phyloP scores from a whole-genome alignment of 1,284 basidiomycete genomes.

The Cryptococcus sp. region DNA sequence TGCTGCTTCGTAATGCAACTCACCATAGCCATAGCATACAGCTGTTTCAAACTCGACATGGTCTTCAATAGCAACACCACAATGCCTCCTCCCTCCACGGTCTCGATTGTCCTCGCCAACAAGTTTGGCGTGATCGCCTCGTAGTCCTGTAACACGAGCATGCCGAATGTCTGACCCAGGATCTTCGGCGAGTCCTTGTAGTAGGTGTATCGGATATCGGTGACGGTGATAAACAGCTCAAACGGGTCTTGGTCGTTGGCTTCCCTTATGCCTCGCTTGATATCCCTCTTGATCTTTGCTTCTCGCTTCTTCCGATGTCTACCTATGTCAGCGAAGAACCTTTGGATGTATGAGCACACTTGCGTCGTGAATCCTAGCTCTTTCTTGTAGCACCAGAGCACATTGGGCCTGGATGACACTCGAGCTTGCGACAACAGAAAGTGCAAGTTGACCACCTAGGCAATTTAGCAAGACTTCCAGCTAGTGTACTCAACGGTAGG shows the following conservation, averaged over 20 bases:
- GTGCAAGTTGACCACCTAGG: conserved; percentile 88
- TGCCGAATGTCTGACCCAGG: conserved; percentile 95
- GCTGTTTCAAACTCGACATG: conserved; percentile 86
- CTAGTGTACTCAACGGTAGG: too few species aligned
- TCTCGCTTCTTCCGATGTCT: conserved; percentile 96
- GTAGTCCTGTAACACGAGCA: conserved; percentile 97
- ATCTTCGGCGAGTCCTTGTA: conserved; percentile 96
- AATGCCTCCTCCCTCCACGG: conserved; percentile 93
- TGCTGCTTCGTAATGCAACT: conserved; percentile 25
- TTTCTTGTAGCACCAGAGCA: conserved; percentile 97
- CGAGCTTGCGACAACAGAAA: conserved; percentile 87
- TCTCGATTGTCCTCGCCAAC: conserved; percentile 94
- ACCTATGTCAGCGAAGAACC: conserved; percentile 36
- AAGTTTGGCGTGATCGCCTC: conserved; percentile 98
- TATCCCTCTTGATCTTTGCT: conserved; percentile 88
- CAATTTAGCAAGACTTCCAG: background rate
- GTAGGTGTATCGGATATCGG: conserved; percentile 94
- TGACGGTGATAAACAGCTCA: conserved; percentile 97
- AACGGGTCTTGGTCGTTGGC: conserved; percentile 95
- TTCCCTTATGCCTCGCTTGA: conserved; percentile 88
- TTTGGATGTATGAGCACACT: conserved; percentile 31
- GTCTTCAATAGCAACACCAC: conserved; percentile 89
- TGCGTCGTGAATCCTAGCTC: conserved; percentile 89
- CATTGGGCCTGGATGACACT: conserved; percentile 79
- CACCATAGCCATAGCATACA: conserved; percentile 97